phyloP scores from a whole-genome alignment of 2,329 filamentous ascomycete genomes.

The Falciphora oryzae region DNA sequence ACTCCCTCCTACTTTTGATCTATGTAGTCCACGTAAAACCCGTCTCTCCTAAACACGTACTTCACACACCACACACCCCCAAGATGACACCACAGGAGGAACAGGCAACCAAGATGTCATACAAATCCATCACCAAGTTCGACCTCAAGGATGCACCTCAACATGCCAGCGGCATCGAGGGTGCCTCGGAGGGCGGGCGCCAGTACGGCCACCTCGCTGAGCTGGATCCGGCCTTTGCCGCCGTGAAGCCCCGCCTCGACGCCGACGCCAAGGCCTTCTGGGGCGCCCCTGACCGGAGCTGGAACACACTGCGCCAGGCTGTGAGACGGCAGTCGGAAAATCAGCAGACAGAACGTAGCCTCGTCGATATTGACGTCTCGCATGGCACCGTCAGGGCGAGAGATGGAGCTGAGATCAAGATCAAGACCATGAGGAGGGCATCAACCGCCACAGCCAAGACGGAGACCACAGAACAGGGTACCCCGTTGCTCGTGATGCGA shows the following conservation, averaged over 20 bases:
- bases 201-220: slow-evolving; percentile 29
- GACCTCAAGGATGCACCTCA: neutral
- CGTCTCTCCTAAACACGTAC: neutral
- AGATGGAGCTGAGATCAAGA: slow-evolving; percentile 27
- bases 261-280: slow-evolving; percentile 23
- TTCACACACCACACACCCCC: neutral
- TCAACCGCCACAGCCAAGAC: neutral
- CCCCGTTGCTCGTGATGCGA: slow-evolving; percentile 25
- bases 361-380: slow-evolving; percentile 21
- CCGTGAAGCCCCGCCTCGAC: slow-evolving; percentile 21
- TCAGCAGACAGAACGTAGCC: slow-evolving; percentile 27
- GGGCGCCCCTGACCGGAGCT: slow-evolving; percentile 18
- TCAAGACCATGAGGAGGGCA: slow-evolving; percentile 25
- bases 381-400: slow-evolving; percentile 23
- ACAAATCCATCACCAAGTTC: neutral
- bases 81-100: neutral
- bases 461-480: slow-evolving; percentile 11
- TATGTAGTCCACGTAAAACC: neutral
- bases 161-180: neutral
- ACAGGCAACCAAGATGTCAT: neutral
- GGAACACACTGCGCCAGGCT: slow-evolving; percentile 23
- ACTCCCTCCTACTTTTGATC: no score
- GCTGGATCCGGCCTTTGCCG: slow-evolving; percentile 26
- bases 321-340: slow-evolving; percentile 23
- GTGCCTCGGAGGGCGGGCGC: slow-evolving; percentile 21